These are phyloP conservation scores for Microstegium vimineum DNA, from an alignment of 176 grass and related monocot genomes.

Conservation along the genomic window DNA sequence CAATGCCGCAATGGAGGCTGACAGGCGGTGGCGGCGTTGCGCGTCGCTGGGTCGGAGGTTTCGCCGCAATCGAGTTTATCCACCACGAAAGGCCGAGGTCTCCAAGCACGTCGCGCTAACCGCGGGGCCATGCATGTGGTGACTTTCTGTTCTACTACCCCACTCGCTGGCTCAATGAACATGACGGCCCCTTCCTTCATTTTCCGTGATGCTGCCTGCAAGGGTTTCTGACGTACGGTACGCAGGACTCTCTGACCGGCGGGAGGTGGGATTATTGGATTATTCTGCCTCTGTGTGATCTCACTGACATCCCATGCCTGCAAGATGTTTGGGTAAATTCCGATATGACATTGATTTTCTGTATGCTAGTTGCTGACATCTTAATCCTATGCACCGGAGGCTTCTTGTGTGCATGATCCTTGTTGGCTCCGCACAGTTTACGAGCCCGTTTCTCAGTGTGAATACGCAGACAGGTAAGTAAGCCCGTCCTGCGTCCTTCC, in stretches of 20 bases:
- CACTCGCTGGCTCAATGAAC: not conserved
- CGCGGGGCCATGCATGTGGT: too few relatives aligned
- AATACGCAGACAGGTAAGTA: not conserved
- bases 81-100: not conserved
- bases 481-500: not conserved
- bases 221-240: not conserved
- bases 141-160: not conserved
- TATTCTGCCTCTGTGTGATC: not conserved
- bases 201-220: not conserved
- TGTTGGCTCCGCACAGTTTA: not conserved
- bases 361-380: not conserved
- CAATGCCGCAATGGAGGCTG: not conserved
- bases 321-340: conserved; percentile 14
- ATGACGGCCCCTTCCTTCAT: not conserved
- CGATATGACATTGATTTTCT: not conserved
- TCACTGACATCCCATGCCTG: not conserved
- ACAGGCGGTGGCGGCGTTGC: not conserved
- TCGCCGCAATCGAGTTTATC: not conserved
- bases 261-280: not conserved
- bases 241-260: not conserved
- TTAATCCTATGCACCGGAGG: not conserved
- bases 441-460: not conserved
- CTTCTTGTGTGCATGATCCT: not conserved
- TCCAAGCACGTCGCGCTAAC: not conserved
- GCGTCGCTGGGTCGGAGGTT: too few relatives aligned